Percentiles rank a stretch among this genome's conserved stretches.
phyloP scores from a whole-genome alignment of 1,284 basidiomycete species.

The Hemileia vastatrix region DNA sequence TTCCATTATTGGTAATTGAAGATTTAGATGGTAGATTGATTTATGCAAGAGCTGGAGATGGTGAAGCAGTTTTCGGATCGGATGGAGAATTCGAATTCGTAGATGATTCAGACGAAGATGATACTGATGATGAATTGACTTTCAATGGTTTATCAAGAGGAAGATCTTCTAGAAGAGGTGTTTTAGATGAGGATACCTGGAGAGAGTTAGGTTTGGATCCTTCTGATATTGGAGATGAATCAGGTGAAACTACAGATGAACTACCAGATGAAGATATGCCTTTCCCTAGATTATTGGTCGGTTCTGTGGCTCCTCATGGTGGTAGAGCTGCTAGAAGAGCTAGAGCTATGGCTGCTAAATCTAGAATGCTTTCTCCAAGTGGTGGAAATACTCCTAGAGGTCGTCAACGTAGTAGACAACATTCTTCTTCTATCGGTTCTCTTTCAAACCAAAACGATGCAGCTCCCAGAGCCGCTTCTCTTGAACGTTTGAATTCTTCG shows the following conservation, averaged over 20 bases:
- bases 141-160: slow-evolving; percentile 28
- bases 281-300: slow-evolving; percentile 39
- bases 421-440: neutral
- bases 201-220: neutral
- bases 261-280: slow-evolving; percentile 43
- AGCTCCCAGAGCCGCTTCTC: neutral
- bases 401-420: neutral
- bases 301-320: slow-evolving; percentile 40
- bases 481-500: neutral
- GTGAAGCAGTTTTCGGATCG: slow-evolving; percentile 43
- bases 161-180: slow-evolving; percentile 25
- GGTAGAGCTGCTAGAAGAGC: slow-evolving; percentile 38
- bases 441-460: neutral
- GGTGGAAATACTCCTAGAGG: slow-evolving; percentile 2
- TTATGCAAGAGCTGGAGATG: slow-evolving; percentile 41
- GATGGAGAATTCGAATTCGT: slow-evolving; percentile 44
- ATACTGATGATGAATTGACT: slow-evolving; percentile 1
- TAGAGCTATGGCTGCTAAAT: slow-evolving; percentile 38
- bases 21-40: slow-evolving; percentile 43
- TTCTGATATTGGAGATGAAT: slow-evolving; percentile 26
- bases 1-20: slow-evolving; percentile 42
- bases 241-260: slow-evolving; percentile 44
- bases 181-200: slow-evolving; percentile 1
- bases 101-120: slow-evolving; percentile 39
- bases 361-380: slow-evolving; percentile 34